Conservation (phyloP, 208 protist genomes). For the Wallacemonas rigidus region DNA sequence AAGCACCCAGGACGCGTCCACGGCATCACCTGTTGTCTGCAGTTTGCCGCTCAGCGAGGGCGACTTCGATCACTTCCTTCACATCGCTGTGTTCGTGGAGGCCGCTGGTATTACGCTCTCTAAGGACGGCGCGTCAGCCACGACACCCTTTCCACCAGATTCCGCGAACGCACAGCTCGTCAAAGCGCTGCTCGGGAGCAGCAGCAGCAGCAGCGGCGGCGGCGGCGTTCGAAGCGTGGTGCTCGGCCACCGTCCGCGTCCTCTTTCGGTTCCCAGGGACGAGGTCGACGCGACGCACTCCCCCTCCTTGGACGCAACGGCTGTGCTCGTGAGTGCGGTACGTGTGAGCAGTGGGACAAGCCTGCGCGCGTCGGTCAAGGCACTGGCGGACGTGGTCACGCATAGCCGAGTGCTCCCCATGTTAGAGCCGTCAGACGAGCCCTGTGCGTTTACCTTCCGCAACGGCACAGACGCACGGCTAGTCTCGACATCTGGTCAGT, state of each 20-base stretch:
- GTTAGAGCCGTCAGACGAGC: constrained; percentile 19
- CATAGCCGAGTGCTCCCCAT: constrained; percentile 42
- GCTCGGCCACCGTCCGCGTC: background rate
- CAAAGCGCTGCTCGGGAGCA: background rate
- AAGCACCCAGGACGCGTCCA: background rate
- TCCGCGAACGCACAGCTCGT: constrained; percentile 10
- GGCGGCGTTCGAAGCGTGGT: constrained; percentile 17
- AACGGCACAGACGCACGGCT: constrained; percentile 36
- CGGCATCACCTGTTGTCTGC: constrained; percentile 12
- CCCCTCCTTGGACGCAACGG: constrained; percentile 14
- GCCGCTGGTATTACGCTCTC: constrained; percentile 35
- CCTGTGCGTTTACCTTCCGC: constrained; percentile 41
- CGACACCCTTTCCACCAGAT: constrained; percentile 23
- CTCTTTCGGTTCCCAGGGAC: background rate
- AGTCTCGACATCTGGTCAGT: constrained; percentile 32
- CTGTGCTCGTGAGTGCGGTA: constrained; percentile 42
- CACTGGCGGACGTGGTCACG: constrained; percentile 39
- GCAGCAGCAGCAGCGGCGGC: background rate
- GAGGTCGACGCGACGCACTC: background rate
- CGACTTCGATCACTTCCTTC: constrained; percentile 59
- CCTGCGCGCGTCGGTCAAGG: constrained; percentile 30
- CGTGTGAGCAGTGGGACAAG: constrained; percentile 42
- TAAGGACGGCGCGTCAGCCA: constrained; percentile 41
- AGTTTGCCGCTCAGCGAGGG: constrained; percentile 18
- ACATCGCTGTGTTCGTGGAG: constrained; percentile 58